phyloP scores from a whole-genome alignment of 176 grass and related monocot genomes.

The Dactylis glomerata region DNA sequence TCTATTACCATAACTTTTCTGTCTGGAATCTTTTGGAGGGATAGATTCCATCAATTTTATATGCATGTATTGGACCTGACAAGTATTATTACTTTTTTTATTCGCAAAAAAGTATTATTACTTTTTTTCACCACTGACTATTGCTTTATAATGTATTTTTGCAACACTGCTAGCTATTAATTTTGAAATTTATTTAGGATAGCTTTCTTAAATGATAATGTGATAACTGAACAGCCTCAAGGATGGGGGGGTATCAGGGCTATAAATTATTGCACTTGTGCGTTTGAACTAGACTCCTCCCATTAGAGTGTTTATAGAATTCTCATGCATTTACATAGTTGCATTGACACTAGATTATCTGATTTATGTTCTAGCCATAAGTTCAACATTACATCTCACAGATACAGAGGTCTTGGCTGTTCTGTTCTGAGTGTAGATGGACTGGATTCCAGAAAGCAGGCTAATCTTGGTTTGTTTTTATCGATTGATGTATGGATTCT shows the following conservation, averaged over 20 bases:
- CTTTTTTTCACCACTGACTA: background rate
- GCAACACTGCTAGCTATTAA: background rate
- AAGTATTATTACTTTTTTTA: background rate
- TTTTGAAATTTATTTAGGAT: background rate
- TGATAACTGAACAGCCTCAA: background rate
- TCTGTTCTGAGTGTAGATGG: background rate
- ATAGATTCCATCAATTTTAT: background rate
- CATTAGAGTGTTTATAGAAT: background rate
- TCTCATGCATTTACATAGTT: background rate
- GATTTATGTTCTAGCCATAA: background rate
- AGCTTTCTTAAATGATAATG: background rate
- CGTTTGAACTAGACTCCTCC: background rate
- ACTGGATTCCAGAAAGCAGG: background rate
- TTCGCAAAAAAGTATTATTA: background rate
- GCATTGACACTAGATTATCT: background rate
- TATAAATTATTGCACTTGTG: conserved; percentile 2
- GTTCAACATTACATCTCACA: background rate
- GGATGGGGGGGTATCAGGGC: background rate
- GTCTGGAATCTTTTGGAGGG: background rate
- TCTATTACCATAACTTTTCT: background rate
- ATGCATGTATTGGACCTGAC: background rate
- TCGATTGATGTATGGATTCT: background rate
- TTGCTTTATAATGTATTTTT: background rate
- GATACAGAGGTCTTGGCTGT: background rate
- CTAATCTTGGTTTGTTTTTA: background rate